Base-by-base conservation (phyloP, 2,329 filamentous ascomycete species). In the Chlorencoelia australis region DNA sequence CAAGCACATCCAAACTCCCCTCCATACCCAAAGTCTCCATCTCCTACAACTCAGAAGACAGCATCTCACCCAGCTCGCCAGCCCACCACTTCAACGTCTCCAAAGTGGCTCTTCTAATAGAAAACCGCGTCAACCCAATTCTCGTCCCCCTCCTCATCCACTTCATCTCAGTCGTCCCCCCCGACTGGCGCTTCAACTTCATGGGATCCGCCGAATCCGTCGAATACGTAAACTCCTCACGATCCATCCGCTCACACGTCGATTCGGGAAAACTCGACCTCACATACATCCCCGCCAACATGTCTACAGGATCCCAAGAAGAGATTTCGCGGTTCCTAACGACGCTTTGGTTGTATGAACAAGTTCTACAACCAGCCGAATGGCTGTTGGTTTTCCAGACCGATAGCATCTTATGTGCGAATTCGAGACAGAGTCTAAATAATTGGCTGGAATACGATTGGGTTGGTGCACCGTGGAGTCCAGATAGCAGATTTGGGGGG, bases 171-270 rank as follows among this genome's bases (percentile, higher is more conserved):
- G 67, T 72, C 18, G 63, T 72, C 3, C 68, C 68, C 4, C 64
- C 68, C 1, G 67, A 71, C 53, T 73, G 69, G 69, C 63, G 61
- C 17, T 69, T 72, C 56, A 61, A 62, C 26, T 71, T 71, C 60
- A 68, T 71, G 59, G 67, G 68, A 31, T 68, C 64, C 10, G 13
- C 47, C 18, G 58, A 60, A 30, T 65, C 64, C 6, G 63, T 73
- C 18, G 55, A 57, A 22, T 48, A 48, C 42, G 50, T 72, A 48
- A 69, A 69, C 52, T 31, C 47, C 35, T 65, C 61, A 19, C 53
- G 62, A 10, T 65, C 68, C 26, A 65, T 71, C 50, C 62, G 62
- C 15, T 41, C 51, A 24, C 43, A 28, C 18, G 45, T 52, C n/a
- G 18, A 20, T 6, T 33, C 30, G 2, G 55, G 53, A 8, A 72